Base-by-base conservation (phyloP, 805 yeast genomes). In the Yarrowia alimentaria region DNA sequence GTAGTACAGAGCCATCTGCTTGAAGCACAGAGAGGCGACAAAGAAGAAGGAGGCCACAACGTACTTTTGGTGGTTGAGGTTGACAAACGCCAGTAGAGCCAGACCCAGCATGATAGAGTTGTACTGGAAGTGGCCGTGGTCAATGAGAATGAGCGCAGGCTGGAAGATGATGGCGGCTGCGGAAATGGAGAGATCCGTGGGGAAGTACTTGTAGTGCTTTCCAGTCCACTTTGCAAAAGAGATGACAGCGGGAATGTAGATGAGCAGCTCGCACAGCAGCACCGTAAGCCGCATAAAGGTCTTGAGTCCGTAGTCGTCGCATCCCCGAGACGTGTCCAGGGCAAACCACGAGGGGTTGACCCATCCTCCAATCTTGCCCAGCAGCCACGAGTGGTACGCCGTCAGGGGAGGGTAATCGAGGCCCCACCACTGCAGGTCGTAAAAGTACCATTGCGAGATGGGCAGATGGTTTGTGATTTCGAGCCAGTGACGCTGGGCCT, bases 401-500 rank as follows among this genome's bases (percentile, higher is more conserved):
- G 99, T 91, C 55, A 93, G 70, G 6, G 98, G 98, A 0, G 99
- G 99, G 65, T 93, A 93, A 66, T 93, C 99, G 26, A 93, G 72
- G 1, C 98, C 96, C 98, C 99, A 93, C 69, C 91, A 89, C 58
- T 81, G 80, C 35, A 89, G 72, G 63, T 93, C 96, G 65, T 80
- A 88, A 69, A 76, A 85, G 63, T 93, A 93, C 99, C 99, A 93
- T 55, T 83, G 58, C 0, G 69, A 65, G 1, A 87, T 66, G 0
- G 96, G 93, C 42, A 90, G 64, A 58, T 81, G 79, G 30, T 74
- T 79, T 0, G 98, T 91, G 49, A 91, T 72, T 64, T 93, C 99
- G 78, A 93, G 75, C 99, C 99, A 93, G 65, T 91, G 99, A 57
- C 99, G 77, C 65, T 93, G 99, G 0, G 98, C 98, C 65, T 93